Percentiles rank a stretch among this genome's conserved stretches.
These are phyloP conservation scores for Noccaea caerulescens DNA, from an alignment of 345 rosid genomes.

Conservation along the genomic window DNA sequence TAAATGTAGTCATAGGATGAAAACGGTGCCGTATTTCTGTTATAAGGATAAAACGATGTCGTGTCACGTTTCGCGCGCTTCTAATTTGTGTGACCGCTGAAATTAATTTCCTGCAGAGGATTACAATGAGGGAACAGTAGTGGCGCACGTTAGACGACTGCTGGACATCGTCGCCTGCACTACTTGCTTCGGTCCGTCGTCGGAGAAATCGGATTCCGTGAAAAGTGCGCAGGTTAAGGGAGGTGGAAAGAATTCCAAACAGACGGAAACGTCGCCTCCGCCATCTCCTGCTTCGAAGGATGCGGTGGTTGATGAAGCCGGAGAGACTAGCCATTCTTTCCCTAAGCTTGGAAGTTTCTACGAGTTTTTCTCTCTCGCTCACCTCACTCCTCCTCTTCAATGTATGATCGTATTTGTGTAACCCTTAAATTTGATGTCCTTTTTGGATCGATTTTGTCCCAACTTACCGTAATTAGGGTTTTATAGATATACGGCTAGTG, in stretches of 20 bases:
- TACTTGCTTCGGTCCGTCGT: slow-evolving; percentile 75
- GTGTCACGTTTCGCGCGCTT: not conserved
- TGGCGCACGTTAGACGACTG: slow-evolving; percentile 88
- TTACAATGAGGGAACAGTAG: slow-evolving; percentile 76
- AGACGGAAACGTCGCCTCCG: slow-evolving; percentile 45
- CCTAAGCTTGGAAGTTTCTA: slow-evolving; percentile 88
- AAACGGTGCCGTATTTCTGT: slow-evolving; percentile 8
- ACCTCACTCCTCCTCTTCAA: slow-evolving; percentile 88
- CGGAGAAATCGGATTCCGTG: slow-evolving; percentile 52
- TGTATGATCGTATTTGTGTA: slow-evolving; percentile 49
- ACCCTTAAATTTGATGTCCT: not conserved
- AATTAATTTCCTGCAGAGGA: slow-evolving; percentile 54
- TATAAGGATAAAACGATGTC: not conserved
- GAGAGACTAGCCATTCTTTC: slow-evolving; percentile 71
- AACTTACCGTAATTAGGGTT: slow-evolving; percentile 35
- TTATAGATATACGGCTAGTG: slow-evolving; percentile 63
- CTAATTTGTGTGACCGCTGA: slow-evolving; percentile 17
- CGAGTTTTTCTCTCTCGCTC: slow-evolving; percentile 94
- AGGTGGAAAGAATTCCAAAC: slow-evolving; percentile 50
- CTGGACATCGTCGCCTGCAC: slow-evolving; percentile 92
- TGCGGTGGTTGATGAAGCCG: slow-evolving; percentile 61
- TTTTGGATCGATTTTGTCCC: slow-evolving; percentile 27
- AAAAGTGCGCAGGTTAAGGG: slow-evolving; percentile 56
- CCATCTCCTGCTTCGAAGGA: slow-evolving; percentile 50
- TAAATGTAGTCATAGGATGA: not conserved